A percentile compares a stretch with the other conserved stretches of the same genome.
Evolutionary conservation across 2,329 filamentous ascomycete genomes (phyloP).

Genomic region (Zelopaecilomyces penicillatus): DNA sequence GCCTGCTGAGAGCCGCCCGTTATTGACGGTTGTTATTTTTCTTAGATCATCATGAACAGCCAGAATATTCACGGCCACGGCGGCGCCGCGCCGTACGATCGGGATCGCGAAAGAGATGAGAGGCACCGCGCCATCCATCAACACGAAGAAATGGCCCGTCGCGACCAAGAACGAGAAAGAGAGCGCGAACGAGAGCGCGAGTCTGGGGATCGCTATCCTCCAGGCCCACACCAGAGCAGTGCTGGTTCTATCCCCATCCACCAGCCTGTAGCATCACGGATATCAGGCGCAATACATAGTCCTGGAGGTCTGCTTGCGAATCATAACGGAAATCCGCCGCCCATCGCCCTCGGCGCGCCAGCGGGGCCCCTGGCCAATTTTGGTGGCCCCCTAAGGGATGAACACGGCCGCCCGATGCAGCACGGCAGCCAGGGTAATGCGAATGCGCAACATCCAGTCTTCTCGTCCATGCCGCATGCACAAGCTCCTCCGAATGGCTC

Average conservation of each 20-base stretch:
- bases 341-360: constrained; percentile 45
- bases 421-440: constrained; percentile 42
- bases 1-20: too few relatives aligned
- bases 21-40: neutral
- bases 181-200: constrained; percentile 51
- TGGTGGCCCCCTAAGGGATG: constrained; percentile 46
- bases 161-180: constrained; percentile 57
- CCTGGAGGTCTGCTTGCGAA: constrained; percentile 80
- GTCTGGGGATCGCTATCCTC: constrained; percentile 56
- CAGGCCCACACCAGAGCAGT: constrained; percentile 72
- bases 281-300: constrained; percentile 77
- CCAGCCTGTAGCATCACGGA: constrained; percentile 80
- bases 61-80: constrained; percentile 34
- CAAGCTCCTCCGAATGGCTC: constrained; percentile 42
- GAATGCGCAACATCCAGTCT: constrained; percentile 46
- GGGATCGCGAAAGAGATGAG: constrained; percentile 41
- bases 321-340: constrained; percentile 51
- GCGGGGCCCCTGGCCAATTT: constrained; percentile 43
- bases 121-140: constrained; percentile 38
- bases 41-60: constrained; percentile 35
- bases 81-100: constrained; percentile 35
- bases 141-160: constrained; percentile 40
- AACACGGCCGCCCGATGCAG: constrained; percentile 42
- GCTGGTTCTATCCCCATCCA: constrained; percentile 85
- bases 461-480: constrained; percentile 44